Base-by-base conservation (phyloP, 805 yeast species). In the Clavispora carvajalis region DNA sequence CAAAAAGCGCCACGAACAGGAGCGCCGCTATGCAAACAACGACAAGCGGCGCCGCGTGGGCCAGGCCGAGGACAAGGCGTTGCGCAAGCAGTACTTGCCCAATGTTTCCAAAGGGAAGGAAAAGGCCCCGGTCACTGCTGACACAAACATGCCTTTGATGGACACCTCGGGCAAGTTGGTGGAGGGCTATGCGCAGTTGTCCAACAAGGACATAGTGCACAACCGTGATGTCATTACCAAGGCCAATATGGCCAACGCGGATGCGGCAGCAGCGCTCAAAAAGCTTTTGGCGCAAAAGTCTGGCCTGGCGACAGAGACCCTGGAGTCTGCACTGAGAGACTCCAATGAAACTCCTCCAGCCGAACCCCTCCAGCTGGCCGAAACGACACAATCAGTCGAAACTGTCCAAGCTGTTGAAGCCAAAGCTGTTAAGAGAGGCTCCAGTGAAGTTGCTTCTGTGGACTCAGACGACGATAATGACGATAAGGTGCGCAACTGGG, bases 121-220 rank as follows among this genome's bases (percentile, higher is more conserved):
- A 48, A 79, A 75, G 52, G 93, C 88, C 1, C 93, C 95, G 2
- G 66, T 78, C 2, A 63, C 68, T 10, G 86, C 95, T 0, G 77
- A 77, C 39, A 76, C 73, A 15, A 83, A 80, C 52, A 76, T 90
- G 71, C 93, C 93, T 9, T 63, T 89, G 46, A 81, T 83, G 61
- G 83, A 84, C 40, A 79, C 85, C 0, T 65, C 73, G n/a, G 95
- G 96, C 5, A 77, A 83, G 45, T 59, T 76, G 29, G 87, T 86
- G 4, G 79, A 74, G 12, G 88, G 87, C 4, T 64, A 53, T 43
- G 79, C 82, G 1, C 76, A 82, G 38, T 67, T 85, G 60, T 65
- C 80, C 12, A 85, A 86, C 49, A 74, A 76, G 47, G 93, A 87
- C 40, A 72, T 85, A 53, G 90, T 82, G 5, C 73, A 77, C 40